Evolutionary conservation across 2,329 filamentous ascomycete species (phyloP), one percentile per base, ranked within the genome.

Genomic region (Knoxdaviesia capensis): DNA sequence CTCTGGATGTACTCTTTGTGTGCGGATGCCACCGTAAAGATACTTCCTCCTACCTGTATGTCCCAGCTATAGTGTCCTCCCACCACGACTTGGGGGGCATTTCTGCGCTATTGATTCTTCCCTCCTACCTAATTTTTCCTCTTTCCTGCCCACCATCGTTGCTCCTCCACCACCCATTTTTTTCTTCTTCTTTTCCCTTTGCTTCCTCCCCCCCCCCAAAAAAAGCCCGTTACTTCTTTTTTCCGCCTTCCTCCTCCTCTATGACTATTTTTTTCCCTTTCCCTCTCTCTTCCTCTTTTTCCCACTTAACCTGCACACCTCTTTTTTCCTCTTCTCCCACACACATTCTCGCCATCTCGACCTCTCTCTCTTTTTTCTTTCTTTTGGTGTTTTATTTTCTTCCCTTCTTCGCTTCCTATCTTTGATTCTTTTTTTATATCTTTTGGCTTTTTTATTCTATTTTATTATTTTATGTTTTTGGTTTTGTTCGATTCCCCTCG

Each of bases 301-400:
- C 43, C 38, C 32, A 31, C 48, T 47, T 46, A 47, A 43, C 43
- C 48, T 48, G 45, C 47, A 41, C 39, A 46, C 32, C 37, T 28
- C 38, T 41, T 46, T 32, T 39, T 36, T 8, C 33, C 35, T 38
- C 39, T 43, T 47, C 38, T 29, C 36, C 38, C 36, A 8, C 38
- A 33, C 35, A 37, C 6, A 45, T 7, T 39, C 3, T 31, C 7
- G 11, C 34, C 29, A 33, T 36, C 11, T 31, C n/a, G 9, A 20
- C 9, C 35, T 40, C 7, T 34, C 28, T 38, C 29, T 20, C 11
- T 8, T 34, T 40, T 34, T 43, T 8, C 6, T 6, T 32, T 10
- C 29, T 39, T 33, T 45, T 34, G 38, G 30, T 43, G 30, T 35
- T 43, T 20, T 34, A 20, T 40, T 40, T 40, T 28, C 29, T 40